These are phyloP conservation scores for Penicillium sp. DNA, from an alignment of 2,329 filamentous ascomycete genomes.

Conservation along the genomic window DNA sequence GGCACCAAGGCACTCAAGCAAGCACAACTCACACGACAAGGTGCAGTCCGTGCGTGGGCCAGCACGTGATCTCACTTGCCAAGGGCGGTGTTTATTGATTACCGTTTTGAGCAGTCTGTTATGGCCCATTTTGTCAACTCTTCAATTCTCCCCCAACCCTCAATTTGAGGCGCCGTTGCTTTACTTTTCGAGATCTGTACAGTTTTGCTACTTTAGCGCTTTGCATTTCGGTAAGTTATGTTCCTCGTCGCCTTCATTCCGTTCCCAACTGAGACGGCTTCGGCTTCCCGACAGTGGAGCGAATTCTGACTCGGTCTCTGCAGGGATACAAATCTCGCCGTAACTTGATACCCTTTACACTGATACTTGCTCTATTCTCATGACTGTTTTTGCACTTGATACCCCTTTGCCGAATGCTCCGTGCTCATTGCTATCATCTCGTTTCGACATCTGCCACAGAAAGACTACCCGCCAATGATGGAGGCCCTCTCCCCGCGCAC, in stretches of 20 bases:
- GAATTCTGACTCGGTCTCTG: constrained; percentile 20
- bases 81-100: constrained; percentile 41
- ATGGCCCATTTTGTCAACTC: constrained; percentile 22
- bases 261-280: constrained; percentile 8
- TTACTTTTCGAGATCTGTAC: constrained; percentile 25
- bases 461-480: constrained; percentile 33
- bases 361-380: constrained; percentile 10
- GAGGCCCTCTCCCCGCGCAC: constrained; percentile 49
- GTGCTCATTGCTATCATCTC: constrained; percentile 4
- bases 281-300: constrained; percentile 18
- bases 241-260: constrained; percentile 7
- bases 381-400: constrained; percentile 18
- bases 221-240: constrained; percentile 25
- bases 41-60: not conserved
- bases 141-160: constrained; percentile 20
- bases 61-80: constrained; percentile 17
- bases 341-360: constrained; percentile 26
- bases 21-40: no score
- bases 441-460: constrained; percentile 1
- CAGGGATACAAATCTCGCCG: constrained; percentile 28
- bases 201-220: constrained; percentile 27
- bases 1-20: not conserved
- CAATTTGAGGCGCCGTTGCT: constrained; percentile 12
- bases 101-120: constrained; percentile 33
- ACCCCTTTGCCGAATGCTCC: constrained; percentile 3